A percentile compares a stretch with the other conserved stretches of the same genome.
phyloP scores from a whole-genome alignment of 495 filamentous ascomycete genomes.

The Penicillium simplicissimum region DNA sequence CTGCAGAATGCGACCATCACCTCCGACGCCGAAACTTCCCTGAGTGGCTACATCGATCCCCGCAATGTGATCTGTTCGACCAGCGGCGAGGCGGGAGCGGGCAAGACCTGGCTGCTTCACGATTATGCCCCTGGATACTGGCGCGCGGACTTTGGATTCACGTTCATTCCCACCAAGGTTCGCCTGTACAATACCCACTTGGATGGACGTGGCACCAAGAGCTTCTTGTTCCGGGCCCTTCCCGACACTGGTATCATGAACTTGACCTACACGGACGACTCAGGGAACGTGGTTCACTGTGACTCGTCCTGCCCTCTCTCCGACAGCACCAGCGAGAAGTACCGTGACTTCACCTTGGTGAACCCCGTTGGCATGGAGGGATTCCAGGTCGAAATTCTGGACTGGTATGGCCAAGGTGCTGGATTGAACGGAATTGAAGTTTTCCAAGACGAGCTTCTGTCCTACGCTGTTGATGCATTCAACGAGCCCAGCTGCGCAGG shows the following conservation, averaged over 20 bases:
- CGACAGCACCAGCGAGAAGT: constrained; percentile 58
- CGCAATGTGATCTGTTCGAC: constrained; percentile 84
- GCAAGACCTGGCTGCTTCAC: constrained; percentile 79
- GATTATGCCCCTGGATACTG: constrained; percentile 82
- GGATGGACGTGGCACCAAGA: constrained; percentile 82
- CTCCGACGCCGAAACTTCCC: constrained; percentile 58
- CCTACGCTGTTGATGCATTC: constrained; percentile 81
- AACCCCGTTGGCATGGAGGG: constrained; percentile 84
- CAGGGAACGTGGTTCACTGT: constrained; percentile 65
- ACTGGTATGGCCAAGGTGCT: constrained; percentile 82
- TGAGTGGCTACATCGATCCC: constrained; percentile 72
- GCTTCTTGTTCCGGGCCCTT: constrained; percentile 77
- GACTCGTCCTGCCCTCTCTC: constrained; percentile 80
- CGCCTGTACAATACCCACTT: constrained; percentile 87
- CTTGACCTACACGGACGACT: constrained; percentile 80
- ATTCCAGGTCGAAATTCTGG: constrained; percentile 83
- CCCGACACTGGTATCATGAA: constrained; percentile 95
- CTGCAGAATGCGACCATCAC: constrained; percentile 74
- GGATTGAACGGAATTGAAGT: constrained; percentile 87
- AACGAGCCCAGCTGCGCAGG: constrained; percentile 85
- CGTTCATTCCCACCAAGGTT: constrained; percentile 80
- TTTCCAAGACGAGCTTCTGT: constrained; percentile 80
- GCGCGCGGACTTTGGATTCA: constrained; percentile 79
- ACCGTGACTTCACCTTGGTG: constrained; percentile 89
- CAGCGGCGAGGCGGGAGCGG: constrained; percentile 59